phyloP scores from a whole-genome alignment of 352 stramenopile genomes.

The Phytophthora chlamydospora region DNA sequence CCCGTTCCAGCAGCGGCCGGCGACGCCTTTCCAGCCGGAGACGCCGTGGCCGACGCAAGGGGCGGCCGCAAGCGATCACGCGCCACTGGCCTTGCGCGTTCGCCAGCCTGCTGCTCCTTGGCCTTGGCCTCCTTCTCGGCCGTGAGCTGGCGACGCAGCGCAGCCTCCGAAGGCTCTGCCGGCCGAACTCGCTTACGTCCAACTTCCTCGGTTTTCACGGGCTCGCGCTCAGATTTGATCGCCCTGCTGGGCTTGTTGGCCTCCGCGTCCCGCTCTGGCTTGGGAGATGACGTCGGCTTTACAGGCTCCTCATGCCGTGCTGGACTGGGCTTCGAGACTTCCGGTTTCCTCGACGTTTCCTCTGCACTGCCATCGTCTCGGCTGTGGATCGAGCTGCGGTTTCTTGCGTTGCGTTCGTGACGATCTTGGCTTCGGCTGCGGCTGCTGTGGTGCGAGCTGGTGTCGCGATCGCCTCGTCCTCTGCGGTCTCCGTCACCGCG shows the following conservation, averaged over 20 bases:
- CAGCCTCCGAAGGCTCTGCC: conserved; percentile 66
- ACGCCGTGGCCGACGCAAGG: conserved; percentile 20
- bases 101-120: conserved; percentile 33
- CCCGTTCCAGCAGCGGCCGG: conserved; percentile 17
- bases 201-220: conserved; percentile 29
- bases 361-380: conserved; percentile 25
- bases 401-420: conserved; percentile 32
- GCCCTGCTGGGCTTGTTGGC: conserved; percentile 12
- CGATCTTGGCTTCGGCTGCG: conserved; percentile 35
- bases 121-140: conserved; percentile 71
- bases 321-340: conserved; percentile 17
- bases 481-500: conserved; percentile 33
- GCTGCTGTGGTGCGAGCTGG: conserved; percentile 21
- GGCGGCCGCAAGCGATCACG: conserved; percentile 38
- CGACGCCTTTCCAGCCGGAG: conserved; percentile 11
- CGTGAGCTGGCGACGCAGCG: conserved; percentile 70
- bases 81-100: conserved; percentile 21
- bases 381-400: conserved; percentile 18
- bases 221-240: conserved; percentile 28
- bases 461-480: conserved; percentile 22
- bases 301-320: conserved; percentile 25
- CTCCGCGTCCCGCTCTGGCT: conserved; percentile 22
- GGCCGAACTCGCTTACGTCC: conserved; percentile 56
- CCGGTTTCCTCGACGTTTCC: conserved; percentile 11
- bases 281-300: conserved; percentile 21